Evolutionary conservation across 2,329 filamentous ascomycete genomes (phyloP).

Genomic region (Rutstroemia sp.): DNA sequence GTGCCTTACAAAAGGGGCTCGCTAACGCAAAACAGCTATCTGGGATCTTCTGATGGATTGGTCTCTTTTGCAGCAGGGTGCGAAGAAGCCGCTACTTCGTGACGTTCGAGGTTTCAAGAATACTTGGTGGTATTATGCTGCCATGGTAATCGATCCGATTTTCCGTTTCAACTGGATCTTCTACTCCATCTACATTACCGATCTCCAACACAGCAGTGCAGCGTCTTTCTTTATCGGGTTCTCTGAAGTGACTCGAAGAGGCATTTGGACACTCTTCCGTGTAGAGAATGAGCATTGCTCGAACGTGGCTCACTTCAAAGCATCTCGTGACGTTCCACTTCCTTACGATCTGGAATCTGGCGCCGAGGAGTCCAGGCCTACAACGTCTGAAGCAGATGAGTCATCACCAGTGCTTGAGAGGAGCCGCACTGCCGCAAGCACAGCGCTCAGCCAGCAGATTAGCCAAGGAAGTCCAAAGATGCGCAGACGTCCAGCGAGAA

Average conservation of each 20-base stretch:
- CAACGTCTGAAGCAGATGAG: neutral
- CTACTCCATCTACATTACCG: constrained; percentile 69
- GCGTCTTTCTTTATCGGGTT: constrained; percentile 74
- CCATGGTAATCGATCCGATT: constrained; percentile 77
- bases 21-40: constrained; percentile 42
- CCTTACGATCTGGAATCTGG: constrained; percentile 50
- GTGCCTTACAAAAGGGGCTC: neutral
- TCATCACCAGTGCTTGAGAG: constrained; percentile 13
- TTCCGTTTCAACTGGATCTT: constrained; percentile 92
- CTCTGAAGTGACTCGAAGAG: constrained; percentile 74
- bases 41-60: constrained; percentile 98
- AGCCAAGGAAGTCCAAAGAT: constrained; percentile 1
- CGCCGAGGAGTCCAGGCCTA: constrained; percentile 10
- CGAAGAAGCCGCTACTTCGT: constrained; percentile 61
- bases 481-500: constrained; percentile 16
- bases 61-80: constrained; percentile 73
- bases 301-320: constrained; percentile 85
- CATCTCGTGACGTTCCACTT: constrained; percentile 77
- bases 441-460: constrained; percentile 19
- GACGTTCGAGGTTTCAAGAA: constrained; percentile 73
- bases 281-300: constrained; percentile 97
- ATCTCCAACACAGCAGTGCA: constrained; percentile 75
- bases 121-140: constrained; percentile 76
- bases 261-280: constrained; percentile 86
- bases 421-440: constrained; percentile 16